Evolutionary conservation across 179 eudicot species (phyloP), one percentile per base, ranked within the genome.

Genomic region (Corrigiola litoralis): DNA sequence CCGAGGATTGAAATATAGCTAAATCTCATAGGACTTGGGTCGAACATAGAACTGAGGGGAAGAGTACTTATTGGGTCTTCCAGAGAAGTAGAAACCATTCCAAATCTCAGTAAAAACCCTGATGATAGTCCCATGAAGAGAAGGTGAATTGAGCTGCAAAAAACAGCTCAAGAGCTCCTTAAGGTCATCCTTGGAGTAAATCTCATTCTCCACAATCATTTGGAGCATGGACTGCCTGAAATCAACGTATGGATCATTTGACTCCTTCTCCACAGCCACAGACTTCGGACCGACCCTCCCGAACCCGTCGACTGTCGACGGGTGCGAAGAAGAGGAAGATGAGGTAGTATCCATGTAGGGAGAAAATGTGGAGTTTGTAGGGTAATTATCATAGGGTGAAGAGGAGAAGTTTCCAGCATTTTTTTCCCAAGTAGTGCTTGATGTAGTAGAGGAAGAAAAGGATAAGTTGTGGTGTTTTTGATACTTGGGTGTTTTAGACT

Each of bases 101-200:
- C 98, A 92, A 63, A 92, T 92, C 77, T 92, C 98, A 8, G 92
- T 84, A 60, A 92, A 92, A 61, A 90, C 98, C 29, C 89, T 62
- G 11, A 92, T 83, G 3, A 92, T 92, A 13, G 76, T 65, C 1
- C 92, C 97, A 53, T 92, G 98, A 42, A 87, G 79, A 44, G 71
- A 74, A 17, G 95, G 87, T 2, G 87, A 78, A 60, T 92, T 92
- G 0, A 92, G 83, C 86, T 87, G 97, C 61, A 92, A 70, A 58
- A 92, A 92, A 59, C 98, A 90, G 81, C 79, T 87, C 32, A 92
- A 77, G 0, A 92, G 90, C 68, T 90, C 83, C 52, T 81, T 76
- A 3, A 92, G 82, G 10, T 92, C 92, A n/a, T 87, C 89, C 58
- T 80, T 82, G 0, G 82, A 58, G 65, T 82, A 82, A 73, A 92